These are phyloP conservation scores for Martiniozyma asiatica DNA, from an alignment of 1,139 yeast genomes.

Conservation along the genomic window DNA sequence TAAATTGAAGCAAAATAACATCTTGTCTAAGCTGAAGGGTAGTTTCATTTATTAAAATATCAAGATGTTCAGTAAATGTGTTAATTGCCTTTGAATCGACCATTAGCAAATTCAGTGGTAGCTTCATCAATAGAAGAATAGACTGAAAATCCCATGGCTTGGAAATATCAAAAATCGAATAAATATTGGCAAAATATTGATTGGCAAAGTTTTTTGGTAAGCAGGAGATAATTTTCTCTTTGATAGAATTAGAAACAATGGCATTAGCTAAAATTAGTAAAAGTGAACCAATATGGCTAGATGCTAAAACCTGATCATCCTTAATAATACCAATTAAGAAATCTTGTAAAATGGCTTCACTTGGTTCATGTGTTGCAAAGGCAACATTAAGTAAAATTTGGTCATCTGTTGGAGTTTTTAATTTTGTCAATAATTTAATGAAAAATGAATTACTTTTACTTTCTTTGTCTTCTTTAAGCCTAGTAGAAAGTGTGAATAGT, in stretches of 20 bases:
- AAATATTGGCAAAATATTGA: slow-evolving; percentile 6
- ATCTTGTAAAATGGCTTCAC: too few relatives aligned
- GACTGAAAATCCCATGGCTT: slow-evolving; percentile 12
- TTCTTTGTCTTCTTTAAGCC: slow-evolving; percentile 1
- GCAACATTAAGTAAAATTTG: slow-evolving; percentile 9
- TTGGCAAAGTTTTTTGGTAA: slow-evolving; percentile 2
- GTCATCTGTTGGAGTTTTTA: slow-evolving; percentile 2
- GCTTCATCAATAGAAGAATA: slow-evolving; percentile 8
- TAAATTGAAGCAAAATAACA: slow-evolving; percentile 7
- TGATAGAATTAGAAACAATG: slow-evolving; percentile 3
- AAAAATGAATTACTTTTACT: slow-evolving; percentile 5
- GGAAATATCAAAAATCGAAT: slow-evolving; percentile 5
- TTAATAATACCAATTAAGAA: too few relatives aligned
- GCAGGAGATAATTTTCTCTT: not conserved
- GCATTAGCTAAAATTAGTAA: slow-evolving; percentile 9
- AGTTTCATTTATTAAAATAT: slow-evolving; percentile 1
- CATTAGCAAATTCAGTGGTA: slow-evolving; percentile 2
- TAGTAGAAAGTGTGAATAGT: not conserved
- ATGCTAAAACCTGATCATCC: too few relatives aligned
- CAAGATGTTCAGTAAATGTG: slow-evolving; percentile 2
- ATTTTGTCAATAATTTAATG: slow-evolving; percentile 1
- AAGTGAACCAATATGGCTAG: too few relatives aligned
- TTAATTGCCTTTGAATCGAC: not conserved
- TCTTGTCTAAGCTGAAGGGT: slow-evolving; percentile 8
- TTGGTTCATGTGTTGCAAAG: slow-evolving; percentile 3